Evolutionary conservation across 495 filamentous ascomycete species (phyloP).

Genomic region (Cladorrhinum samala): DNA sequence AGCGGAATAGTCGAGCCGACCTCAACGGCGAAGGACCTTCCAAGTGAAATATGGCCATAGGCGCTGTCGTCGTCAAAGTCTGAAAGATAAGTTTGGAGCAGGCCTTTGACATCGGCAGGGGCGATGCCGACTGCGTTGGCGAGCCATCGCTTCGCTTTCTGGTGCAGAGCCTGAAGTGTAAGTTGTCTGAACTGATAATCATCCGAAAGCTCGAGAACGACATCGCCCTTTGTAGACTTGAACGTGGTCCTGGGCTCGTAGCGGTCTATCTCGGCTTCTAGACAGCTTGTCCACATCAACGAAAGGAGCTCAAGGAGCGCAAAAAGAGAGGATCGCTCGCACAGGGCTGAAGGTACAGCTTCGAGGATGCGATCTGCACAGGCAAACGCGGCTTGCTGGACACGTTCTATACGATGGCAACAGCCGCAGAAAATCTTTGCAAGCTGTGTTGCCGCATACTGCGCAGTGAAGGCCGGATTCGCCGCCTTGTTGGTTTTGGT

Average conservation of each 20-base stretch:
- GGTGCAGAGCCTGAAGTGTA: slow-evolving; percentile 73
- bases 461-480: slow-evolving; percentile 69
- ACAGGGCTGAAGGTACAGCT: slow-evolving; percentile 81
- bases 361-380: slow-evolving; percentile 80
- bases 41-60: slow-evolving; percentile 84
- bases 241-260: slow-evolving; percentile 81
- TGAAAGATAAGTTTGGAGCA: slow-evolving; percentile 91
- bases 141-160: slow-evolving; percentile 74
- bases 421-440: slow-evolving; percentile 77
- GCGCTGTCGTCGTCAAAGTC: slow-evolving; percentile 82
- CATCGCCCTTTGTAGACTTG: slow-evolving; percentile 62
- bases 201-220: slow-evolving; percentile 85
- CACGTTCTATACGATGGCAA: slow-evolving; percentile 83
- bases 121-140: slow-evolving; percentile 72
- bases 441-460: slow-evolving; percentile 81
- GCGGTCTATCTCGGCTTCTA: slow-evolving; percentile 89
- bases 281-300: slow-evolving; percentile 89
- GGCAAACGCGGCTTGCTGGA: slow-evolving; percentile 73
- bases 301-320: slow-evolving; percentile 84
- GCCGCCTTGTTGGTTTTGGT: slow-evolving; percentile 60
- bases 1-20: slow-evolving; percentile 82
- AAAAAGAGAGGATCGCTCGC: slow-evolving; percentile 83
- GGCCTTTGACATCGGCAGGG: slow-evolving; percentile 88
- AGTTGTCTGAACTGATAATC: slow-evolving; percentile 70
- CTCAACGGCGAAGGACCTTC: slow-evolving; percentile 90